These are phyloP conservation scores for Skeletonema menzelii DNA, from an alignment of 108 stramenopile genomes.

Conservation along the genomic window DNA sequence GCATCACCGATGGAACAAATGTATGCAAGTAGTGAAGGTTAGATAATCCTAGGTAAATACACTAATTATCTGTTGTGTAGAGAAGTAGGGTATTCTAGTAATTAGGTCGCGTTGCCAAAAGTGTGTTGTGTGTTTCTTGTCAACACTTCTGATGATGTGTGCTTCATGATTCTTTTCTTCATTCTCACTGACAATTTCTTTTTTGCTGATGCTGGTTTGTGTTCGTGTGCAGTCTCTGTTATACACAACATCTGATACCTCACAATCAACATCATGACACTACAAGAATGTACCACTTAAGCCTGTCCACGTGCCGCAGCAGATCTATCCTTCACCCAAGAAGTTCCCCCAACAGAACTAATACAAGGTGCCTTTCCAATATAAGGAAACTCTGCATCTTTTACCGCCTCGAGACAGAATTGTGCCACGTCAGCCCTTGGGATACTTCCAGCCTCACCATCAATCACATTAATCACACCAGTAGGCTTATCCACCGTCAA, in stretches of 20 bases:
- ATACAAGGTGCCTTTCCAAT: constrained; percentile 93
- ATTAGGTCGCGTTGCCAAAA: too few relatives aligned
- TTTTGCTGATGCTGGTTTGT: too few relatives aligned
- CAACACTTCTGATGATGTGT: too few relatives aligned
- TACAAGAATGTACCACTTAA: not conserved
- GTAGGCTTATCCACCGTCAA: constrained; percentile 95
- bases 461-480: constrained; percentile 97
- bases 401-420: constrained; percentile 94
- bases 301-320: constrained; percentile 74
- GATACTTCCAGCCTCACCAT: constrained; percentile 94
- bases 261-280: not conserved
- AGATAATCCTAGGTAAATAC: too few relatives aligned
- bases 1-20: not conserved
- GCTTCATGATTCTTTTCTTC: too few relatives aligned
- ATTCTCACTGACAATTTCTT: too few relatives aligned
- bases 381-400: constrained; percentile 90
- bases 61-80: too few relatives aligned
- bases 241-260: too few relatives aligned
- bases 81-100: too few relatives aligned
- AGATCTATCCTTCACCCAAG: constrained; percentile 93
- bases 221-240: too few relatives aligned
- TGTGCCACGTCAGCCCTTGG: constrained; percentile 96
- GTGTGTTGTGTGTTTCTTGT: too few relatives aligned
- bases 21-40: too few relatives aligned
- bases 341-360: constrained; percentile 93